phyloP scores from a whole-genome alignment of 2,329 filamentous ascomycete species.

The Aspergillus sp. region DNA sequence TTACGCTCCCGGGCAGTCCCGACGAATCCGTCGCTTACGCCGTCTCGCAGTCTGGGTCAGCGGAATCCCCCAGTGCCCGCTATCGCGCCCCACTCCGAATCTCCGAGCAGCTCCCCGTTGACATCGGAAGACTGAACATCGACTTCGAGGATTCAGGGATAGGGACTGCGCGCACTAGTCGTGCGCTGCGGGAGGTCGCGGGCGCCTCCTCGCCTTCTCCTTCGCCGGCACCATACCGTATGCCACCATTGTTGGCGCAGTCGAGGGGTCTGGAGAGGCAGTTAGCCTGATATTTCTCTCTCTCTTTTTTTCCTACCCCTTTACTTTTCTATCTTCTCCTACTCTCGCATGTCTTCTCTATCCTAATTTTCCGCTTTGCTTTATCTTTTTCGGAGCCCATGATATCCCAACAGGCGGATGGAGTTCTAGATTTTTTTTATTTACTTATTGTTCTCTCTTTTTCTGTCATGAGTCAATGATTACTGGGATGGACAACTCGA shows the following conservation, averaged over 20 bases:
- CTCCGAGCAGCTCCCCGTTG: constrained; percentile 21
- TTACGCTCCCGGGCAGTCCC: constrained; percentile 58
- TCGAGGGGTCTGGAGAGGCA: constrained; percentile 32
- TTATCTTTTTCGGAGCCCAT: not conserved
- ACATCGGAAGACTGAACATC: constrained; percentile 16
- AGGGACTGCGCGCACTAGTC: constrained; percentile 12
- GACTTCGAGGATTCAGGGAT: constrained; percentile 14
- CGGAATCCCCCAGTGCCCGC: constrained; percentile 13
- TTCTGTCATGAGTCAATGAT: not conserved
- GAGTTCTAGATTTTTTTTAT: not conserved
- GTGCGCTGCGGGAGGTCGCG: constrained; percentile 12
- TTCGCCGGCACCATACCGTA: constrained; percentile 17
- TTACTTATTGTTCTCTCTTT: not conserved
- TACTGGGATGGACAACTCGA: constrained; percentile 2
- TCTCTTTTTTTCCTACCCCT: not conserved
- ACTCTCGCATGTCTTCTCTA: not conserved
- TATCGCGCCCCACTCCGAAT: constrained; percentile 16
- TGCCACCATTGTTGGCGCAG: constrained; percentile 22
- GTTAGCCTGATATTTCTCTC: constrained; percentile 21
- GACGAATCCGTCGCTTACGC: constrained; percentile 19
- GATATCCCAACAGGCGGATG: not conserved
- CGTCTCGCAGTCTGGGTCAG: constrained; percentile 9
- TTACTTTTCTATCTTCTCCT: not conserved
- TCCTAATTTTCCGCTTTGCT: not conserved
- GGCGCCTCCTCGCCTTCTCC: not conserved